Evolutionary conservation across 1,139 yeast species (phyloP), one percentile per base, ranked within the genome.

Genomic region (Hyphopichia pseudoburtonii): DNA sequence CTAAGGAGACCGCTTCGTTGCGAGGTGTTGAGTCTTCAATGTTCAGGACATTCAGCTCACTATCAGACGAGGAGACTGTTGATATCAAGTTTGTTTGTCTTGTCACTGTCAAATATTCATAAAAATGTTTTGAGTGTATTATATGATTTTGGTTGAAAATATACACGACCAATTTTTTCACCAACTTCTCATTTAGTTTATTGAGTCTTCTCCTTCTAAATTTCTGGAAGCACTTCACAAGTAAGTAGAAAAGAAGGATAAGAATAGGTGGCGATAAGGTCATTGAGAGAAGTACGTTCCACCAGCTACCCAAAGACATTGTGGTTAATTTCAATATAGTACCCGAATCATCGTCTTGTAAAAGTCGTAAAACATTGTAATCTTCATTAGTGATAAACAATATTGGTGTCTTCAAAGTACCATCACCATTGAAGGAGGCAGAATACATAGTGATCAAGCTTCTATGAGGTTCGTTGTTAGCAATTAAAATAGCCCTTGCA

Each of bases 401-500:
- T 8, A 70, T 56, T 3, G 77, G 77, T 2, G 55, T 48, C 4
- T 40, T 43, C 27, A 69, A 49, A 6, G 57, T 41, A 4, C 69
- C 67, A 42, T 69, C 75, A 35, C 57, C 63, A 41, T 70, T 69
- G 44, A 66, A 69, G 5, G 58, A 52, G 34, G 57, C 54, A 1
- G 74, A 66, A 47, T 64, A 70, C 77, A 71, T 71, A 12, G 76
- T 70, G 27, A 71, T 57, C 31, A 70, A 52, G 2, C 73, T 70
- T 5, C 57, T 46, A 30, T 48, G 45, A 1, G 75, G 73, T 40
- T 66, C 72, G 45, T 70, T 65, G 45, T 71, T 71, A 17, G 73
- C 76, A 23, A 71, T 56, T 3, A 70, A 47, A 11, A 71, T 58
- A 10, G 66, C 64, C 25, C 43, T 54, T 0, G 76, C 73, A 3